phyloP scores from a whole-genome alignment of 2,329 filamentous ascomycete species.

The Lachnellula arida region DNA sequence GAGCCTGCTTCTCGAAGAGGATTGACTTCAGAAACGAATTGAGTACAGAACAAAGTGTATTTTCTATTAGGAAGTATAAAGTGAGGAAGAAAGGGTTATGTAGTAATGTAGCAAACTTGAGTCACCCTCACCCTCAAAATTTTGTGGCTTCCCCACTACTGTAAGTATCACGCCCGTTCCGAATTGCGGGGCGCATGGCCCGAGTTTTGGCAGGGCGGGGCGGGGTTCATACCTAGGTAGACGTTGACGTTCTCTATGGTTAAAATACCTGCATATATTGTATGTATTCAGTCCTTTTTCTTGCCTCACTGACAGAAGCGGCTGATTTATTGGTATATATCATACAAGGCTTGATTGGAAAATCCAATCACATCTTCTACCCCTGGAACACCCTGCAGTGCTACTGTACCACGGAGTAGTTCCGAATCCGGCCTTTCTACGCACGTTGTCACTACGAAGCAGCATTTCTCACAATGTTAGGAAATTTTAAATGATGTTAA shows the following conservation, averaged over 20 bases:
- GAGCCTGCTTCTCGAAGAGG: background rate
- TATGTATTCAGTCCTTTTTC: background rate
- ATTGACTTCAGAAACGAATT: background rate
- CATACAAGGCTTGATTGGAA: no score
- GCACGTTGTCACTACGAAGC: no score
- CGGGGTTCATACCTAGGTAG: no score
- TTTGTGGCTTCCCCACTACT: background rate
- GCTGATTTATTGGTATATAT: background rate
- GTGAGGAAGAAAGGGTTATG: no score
- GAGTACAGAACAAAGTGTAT: no score
- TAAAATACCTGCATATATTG: background rate
- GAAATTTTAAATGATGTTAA: no score
- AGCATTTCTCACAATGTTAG: no score
- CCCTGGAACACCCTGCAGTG: background rate
- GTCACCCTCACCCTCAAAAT: background rate
- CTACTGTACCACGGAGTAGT: background rate
- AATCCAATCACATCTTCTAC: background rate
- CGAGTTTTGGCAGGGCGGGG: background rate
- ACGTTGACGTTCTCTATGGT: background rate
- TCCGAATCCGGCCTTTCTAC: background rate
- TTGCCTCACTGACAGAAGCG: background rate
- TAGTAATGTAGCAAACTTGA: background rate
- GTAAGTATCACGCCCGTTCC: background rate
- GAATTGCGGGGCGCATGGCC: background rate
- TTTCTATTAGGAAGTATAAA: no score